Conservation (phyloP, 371 early-diverging fungal species). For the Actinomortierella wolfii region DNA sequence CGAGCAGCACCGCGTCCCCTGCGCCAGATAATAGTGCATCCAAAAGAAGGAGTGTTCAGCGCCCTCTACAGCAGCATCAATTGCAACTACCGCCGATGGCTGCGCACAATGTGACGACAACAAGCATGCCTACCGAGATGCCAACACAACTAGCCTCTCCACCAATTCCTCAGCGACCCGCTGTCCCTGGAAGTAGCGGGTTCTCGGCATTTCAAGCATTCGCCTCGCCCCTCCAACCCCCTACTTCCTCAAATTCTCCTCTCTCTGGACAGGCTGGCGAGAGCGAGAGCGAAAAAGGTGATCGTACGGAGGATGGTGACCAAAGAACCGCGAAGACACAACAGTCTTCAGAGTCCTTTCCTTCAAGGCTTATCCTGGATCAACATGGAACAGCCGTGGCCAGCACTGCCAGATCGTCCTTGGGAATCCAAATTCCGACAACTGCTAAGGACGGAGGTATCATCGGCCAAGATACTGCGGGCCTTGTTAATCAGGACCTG, state of each 20-base stretch:
- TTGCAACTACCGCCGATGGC: background rate
- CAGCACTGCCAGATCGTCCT: slow-evolving; percentile 9
- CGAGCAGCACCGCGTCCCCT: slow-evolving; percentile 10
- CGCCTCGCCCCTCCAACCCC: slow-evolving; percentile 17
- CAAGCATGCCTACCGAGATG: slow-evolving; percentile 35
- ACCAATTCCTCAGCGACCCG: slow-evolving; percentile 28
- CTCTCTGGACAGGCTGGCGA: slow-evolving; percentile 2
- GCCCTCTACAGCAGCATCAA: background rate
- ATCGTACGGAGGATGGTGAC: background rate
- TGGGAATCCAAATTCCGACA: slow-evolving; percentile 14
- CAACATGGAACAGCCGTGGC: background rate
- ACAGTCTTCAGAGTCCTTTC: background rate
- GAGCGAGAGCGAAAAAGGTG: background rate
- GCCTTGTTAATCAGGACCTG: slow-evolving; percentile 32
- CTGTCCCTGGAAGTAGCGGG: slow-evolving; percentile 11
- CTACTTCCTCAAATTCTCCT: slow-evolving; percentile 14
- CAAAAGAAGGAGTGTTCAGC: background rate
- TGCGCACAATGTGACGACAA: background rate
- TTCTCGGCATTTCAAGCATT: slow-evolving; percentile 32
- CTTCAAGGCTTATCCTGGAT: slow-evolving; percentile 13
- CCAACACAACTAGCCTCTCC: slow-evolving; percentile 43
- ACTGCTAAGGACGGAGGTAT: slow-evolving; percentile 21
- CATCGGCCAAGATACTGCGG: slow-evolving; percentile 18
- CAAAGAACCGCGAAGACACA: background rate
- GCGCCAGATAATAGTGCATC: background rate